Evolutionary conservation across 2,329 filamentous ascomycete genomes (phyloP).

Genomic region (Colletotrichum tamarilloi): DNA sequence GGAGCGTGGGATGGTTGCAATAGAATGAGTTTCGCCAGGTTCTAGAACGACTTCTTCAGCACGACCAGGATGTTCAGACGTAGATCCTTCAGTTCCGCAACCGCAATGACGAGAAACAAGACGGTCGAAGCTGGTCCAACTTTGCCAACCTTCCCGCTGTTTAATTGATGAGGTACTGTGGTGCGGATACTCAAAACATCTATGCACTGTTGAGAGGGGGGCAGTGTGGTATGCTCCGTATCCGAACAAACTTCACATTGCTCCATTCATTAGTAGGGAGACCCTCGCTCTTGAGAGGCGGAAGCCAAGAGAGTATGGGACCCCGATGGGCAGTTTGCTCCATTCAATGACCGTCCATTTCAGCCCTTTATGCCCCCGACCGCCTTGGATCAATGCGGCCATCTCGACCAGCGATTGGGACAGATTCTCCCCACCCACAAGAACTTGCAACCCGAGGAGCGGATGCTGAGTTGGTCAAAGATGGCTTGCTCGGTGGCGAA

Average conservation of each 20-base stretch:
- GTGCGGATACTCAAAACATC: no score
- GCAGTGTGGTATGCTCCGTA: neutral
- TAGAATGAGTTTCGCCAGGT: neutral
- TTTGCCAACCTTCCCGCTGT: neutral
- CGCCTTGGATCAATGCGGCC: conserved; percentile 1
- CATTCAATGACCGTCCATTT: neutral
- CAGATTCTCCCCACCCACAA: neutral
- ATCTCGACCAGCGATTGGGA: neutral
- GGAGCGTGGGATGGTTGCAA: no score
- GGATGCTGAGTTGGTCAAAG: neutral
- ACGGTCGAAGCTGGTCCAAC: neutral
- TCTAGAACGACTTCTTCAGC: neutral
- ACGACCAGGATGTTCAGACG: conserved; percentile 5
- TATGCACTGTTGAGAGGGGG: neutral
- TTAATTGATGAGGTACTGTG: neutral
- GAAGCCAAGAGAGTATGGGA: neutral
- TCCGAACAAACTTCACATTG: neutral
- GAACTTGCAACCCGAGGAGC: neutral
- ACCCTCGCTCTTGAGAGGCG: neutral
- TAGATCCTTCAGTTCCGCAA: neutral
- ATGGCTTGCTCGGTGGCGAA: conserved; percentile 1
- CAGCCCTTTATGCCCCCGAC: neutral
- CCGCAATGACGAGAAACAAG: neutral
- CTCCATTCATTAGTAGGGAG: neutral
- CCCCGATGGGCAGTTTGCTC: neutral